These are phyloP conservation scores for Cryphonectria radicalis DNA, from an alignment of 2,329 filamentous ascomycete species.

Conservation along the genomic window DNA sequence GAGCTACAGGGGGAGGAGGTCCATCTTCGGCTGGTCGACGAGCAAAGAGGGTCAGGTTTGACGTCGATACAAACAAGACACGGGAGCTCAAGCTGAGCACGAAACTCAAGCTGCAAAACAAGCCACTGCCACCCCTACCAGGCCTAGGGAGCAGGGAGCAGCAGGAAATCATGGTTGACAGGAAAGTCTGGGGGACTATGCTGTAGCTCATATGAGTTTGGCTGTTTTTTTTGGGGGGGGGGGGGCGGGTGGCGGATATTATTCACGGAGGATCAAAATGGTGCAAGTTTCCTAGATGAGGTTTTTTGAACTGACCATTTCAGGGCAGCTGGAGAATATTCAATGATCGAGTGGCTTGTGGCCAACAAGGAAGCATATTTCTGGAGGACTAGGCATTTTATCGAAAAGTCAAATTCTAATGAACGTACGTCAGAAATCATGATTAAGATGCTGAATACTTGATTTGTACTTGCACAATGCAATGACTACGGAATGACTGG, in stretches of 20 bases:
- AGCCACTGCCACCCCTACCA: constrained; percentile 25
- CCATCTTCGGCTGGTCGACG: neutral
- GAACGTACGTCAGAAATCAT: neutral
- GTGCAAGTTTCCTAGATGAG: neutral
- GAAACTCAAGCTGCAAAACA: constrained; percentile 15
- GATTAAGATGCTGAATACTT: neutral
- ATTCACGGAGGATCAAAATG: neutral
- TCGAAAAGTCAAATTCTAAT: neutral
- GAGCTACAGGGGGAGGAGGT: neutral
- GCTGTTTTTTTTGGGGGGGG: constrained; percentile 7
- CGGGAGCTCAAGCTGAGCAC: constrained; percentile 5
- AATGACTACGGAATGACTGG: neutral
- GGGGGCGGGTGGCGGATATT: neutral
- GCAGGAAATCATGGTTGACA: constrained; percentile 12
- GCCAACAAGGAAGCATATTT: neutral
- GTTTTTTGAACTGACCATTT: constrained; percentile 17
- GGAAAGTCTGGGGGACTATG: constrained; percentile 27
- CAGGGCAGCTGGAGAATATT: neutral
- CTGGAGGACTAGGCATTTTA: neutral
- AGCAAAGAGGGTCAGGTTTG: neutral
- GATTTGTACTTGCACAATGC: neutral
- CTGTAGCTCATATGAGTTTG: constrained; percentile 18
- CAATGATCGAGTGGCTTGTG: neutral
- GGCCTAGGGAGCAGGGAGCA: constrained; percentile 22
- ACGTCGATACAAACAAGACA: neutral